Base-by-base conservation (phyloP, 2,329 filamentous ascomycete species). In the Hymenoscyphus scutula region DNA sequence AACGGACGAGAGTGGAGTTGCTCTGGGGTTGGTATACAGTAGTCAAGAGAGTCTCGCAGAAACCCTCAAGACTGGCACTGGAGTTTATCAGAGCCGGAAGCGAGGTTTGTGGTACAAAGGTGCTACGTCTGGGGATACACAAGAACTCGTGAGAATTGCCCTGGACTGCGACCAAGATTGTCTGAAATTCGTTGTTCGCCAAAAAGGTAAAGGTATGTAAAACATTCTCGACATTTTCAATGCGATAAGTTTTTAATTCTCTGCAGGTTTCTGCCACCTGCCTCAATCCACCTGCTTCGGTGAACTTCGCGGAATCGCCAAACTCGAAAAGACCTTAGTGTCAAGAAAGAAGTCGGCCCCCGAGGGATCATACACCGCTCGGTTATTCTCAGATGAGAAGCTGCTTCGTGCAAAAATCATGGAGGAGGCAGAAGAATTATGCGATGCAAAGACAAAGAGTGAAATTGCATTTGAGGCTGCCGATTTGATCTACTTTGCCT, bases 21-120 rank as follows among this genome's bases (percentile, higher is more conserved):
- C 92, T 8, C 80, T 99, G 15, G 95, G 95, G 0, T 79, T 99
- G 67, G 95, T 97, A 19, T 99, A 97, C 81, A 97, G 93, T 77
- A 97, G 91, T 73, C 86, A 90, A 66, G 91, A 96, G 76, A 98
- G 94, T 74, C 87, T 99, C 37, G 82, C 87, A 8, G 94, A 96
- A 78, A 94, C 94, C 41, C 75, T 99, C 64, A 86, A 85, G 71
- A 96, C 92, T 7, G 88, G 88, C 23, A 82, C 84, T 13, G 73
- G 95, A 34, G 94, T 98, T 41, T 99, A 99, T 76, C 92, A 97
- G 77, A 98, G 94, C 79, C 85, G 95, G 59, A 98, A 97, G 81
- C 86, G 95, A 53, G 95, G 95, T 0, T 78, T 99, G 30, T 99
- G 95, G 95, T 89, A 96, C 77, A 99, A 99, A 80, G 95, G 95